phyloP scores from a whole-genome alignment of 2,329 filamentous ascomycete species.

The Pseudogymnoascus sp. region DNA sequence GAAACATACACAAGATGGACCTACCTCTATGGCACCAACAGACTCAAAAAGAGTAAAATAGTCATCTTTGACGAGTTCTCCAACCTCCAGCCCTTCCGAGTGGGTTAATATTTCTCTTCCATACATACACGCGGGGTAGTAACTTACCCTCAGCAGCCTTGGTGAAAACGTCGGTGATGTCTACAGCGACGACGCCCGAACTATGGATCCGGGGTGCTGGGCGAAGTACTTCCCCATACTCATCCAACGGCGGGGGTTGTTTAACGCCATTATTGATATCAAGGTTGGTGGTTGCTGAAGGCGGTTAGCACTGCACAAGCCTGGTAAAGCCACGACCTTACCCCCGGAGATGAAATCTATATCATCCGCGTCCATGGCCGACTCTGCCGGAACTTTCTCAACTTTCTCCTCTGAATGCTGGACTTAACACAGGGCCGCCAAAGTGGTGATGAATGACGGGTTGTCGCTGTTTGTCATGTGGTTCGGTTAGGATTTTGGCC shows the following conservation, averaged over 20 bases:
- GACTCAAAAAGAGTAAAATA: constrained; percentile 91
- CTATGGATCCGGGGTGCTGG: constrained; percentile 26
- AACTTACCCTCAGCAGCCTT: constrained; percentile 44
- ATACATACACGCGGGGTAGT: not conserved
- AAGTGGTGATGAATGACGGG: constrained; percentile 1
- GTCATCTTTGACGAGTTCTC: constrained; percentile 87
- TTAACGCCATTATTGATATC: constrained; percentile 21
- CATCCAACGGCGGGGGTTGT: constrained; percentile 18
- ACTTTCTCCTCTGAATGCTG: not conserved
- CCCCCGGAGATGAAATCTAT: constrained; percentile 20
- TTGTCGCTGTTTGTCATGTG: constrained; percentile 7
- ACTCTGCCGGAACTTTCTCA: constrained; percentile 10
- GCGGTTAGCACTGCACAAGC: constrained; percentile 14
- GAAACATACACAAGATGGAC: constrained; percentile 15
- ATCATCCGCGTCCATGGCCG: constrained; percentile 22
- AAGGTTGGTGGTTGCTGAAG: constrained; percentile 22
- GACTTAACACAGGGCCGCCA: not conserved
- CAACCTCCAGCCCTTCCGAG: constrained; percentile 59
- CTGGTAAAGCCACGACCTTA: constrained; percentile 11
- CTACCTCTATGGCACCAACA: constrained; percentile 73
- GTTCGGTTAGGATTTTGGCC: constrained; percentile 9
- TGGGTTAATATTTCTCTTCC: not conserved
- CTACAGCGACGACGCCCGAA: constrained; percentile 45
- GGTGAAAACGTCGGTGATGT: constrained; percentile 50
- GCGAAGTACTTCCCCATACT: constrained; percentile 22